These are phyloP conservation scores for Pythium rishiriense DNA, from an alignment of 352 stramenopile species.

Conservation along the genomic window DNA sequence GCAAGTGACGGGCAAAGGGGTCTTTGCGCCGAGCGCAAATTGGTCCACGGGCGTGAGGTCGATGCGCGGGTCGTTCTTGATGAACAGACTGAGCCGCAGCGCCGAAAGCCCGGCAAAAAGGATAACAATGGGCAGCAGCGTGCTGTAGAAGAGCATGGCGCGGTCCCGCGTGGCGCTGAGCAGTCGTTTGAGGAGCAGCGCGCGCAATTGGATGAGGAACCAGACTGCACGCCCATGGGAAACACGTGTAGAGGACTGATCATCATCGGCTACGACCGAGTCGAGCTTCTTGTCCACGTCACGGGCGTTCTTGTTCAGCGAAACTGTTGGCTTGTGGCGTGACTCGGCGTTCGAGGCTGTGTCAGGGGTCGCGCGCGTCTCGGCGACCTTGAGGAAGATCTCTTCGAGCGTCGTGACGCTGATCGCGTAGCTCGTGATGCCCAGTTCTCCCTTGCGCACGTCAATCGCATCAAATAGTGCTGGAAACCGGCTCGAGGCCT, in stretches of 20 bases:
- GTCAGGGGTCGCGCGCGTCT: constrained; percentile 9
- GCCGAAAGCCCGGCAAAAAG: constrained; percentile 64
- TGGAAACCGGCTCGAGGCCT: constrained; percentile 55
- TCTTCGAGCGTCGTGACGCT: constrained; percentile 88
- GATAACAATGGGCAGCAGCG: constrained; percentile 59
- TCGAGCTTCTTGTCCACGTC: constrained; percentile 7
- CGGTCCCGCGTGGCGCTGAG: constrained; percentile 56
- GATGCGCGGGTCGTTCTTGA: constrained; percentile 54
- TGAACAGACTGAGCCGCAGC: constrained; percentile 51
- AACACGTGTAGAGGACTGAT: constrained; percentile 4
- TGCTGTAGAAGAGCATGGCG: constrained; percentile 77
- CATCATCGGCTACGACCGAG: neutral
- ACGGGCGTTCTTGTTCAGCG: no score
- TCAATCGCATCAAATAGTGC: constrained; percentile 80
- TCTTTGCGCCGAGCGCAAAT: constrained; percentile 33
- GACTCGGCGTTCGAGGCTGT: neutral
- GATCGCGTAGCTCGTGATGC: constrained; percentile 68
- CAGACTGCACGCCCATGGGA: constrained; percentile 7
- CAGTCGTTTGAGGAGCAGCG: constrained; percentile 61
- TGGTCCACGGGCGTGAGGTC: constrained; percentile 34
- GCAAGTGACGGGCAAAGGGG: constrained; percentile 53
- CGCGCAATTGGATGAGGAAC: constrained; percentile 51
- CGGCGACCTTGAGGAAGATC: constrained; percentile 88
- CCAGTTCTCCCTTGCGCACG: constrained; percentile 27
- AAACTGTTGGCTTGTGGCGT: no score